These are phyloP conservation scores for Cutaneotrichosporon spelunceum DNA, from an alignment of 1,284 basidiomycete species.

Conservation along the genomic window DNA sequence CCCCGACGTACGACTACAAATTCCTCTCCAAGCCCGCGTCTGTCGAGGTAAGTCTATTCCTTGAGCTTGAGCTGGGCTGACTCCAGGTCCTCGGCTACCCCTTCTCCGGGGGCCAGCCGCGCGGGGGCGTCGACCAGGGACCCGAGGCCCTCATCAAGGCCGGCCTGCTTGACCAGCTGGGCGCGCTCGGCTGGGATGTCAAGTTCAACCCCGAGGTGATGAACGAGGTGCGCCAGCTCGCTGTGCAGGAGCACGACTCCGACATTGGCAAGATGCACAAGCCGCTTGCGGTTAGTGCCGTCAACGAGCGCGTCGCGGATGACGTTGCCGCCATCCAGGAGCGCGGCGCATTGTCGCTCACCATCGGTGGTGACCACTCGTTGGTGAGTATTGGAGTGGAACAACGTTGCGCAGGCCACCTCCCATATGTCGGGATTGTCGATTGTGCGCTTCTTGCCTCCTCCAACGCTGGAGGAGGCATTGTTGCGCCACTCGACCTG, in stretches of 20 bases:
- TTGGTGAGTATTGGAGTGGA: conserved; percentile 57
- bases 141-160: conserved; percentile 82
- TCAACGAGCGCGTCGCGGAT: conserved; percentile 73
- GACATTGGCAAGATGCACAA: conserved; percentile 86
- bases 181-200: conserved; percentile 81
- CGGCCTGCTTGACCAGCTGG: conserved; percentile 73
- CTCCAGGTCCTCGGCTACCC: conserved; percentile 67
- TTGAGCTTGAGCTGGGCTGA: conserved; percentile 1
- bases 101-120: conserved; percentile 62
- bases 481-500: background rate
- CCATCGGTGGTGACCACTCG: conserved; percentile 95
- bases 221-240: conserved; percentile 61
- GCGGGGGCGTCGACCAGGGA: conserved; percentile 82
- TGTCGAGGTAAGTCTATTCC: conserved; percentile 60
- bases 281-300: conserved; percentile 78
- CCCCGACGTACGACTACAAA: conserved; percentile 44
- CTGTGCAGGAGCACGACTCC: conserved; percentile 58
- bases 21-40: conserved; percentile 69
- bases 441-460: background rate
- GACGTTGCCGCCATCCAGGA: conserved; percentile 70
- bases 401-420: background rate
- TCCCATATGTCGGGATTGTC: background rate
- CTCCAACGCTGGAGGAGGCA: too few relatives aligned
- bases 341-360: conserved; percentile 79
- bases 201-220: conserved; percentile 81